A percentile compares a stretch with the other conserved stretches of the same genome.
These are phyloP conservation scores for Dryadomyces quercus-mongolicae DNA, from an alignment of 2,329 filamentous ascomycete genomes.

Conservation along the genomic window DNA sequence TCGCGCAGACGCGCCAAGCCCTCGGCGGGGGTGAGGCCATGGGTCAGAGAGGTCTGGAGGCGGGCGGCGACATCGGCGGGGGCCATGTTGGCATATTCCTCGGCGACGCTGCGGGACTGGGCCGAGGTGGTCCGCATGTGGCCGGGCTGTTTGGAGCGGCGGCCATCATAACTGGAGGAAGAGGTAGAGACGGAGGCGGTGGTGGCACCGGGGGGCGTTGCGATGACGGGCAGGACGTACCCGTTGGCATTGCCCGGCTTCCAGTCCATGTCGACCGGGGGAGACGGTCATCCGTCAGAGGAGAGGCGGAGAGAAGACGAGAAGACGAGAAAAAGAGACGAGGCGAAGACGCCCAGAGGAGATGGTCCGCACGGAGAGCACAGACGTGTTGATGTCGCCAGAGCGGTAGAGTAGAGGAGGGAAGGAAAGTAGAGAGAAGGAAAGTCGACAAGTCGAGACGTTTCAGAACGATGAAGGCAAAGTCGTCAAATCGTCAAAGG, in stretches of 20 bases:
- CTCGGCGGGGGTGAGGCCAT: slow-evolving; percentile 71
- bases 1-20: slow-evolving; percentile 67
- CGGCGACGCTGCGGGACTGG: slow-evolving; percentile 36
- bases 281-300: not conserved
- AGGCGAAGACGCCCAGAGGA: not conserved
- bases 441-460: no score
- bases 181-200: not conserved
- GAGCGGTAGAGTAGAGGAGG: no score
- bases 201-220: slow-evolving; percentile 1
- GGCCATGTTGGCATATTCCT: slow-evolving; percentile 56
- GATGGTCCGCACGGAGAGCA: not conserved
- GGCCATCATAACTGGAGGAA: slow-evolving; percentile 6
- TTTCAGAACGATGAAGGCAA: no score
- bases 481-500: no score
- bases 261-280: slow-evolving; percentile 11
- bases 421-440: no score
- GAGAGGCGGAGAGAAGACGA: not conserved
- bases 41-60: slow-evolving; percentile 68
- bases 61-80: slow-evolving; percentile 65
- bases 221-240: slow-evolving; percentile 5
- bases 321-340: not conserved
- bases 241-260: slow-evolving; percentile 7
- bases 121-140: slow-evolving; percentile 14
- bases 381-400: no score
- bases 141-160: slow-evolving; percentile 9